Percentiles rank a stretch among this genome's conserved stretches.
phyloP scores from a whole-genome alignment of 2,329 filamentous ascomycete species.

The Endoconidiophora polonica region DNA sequence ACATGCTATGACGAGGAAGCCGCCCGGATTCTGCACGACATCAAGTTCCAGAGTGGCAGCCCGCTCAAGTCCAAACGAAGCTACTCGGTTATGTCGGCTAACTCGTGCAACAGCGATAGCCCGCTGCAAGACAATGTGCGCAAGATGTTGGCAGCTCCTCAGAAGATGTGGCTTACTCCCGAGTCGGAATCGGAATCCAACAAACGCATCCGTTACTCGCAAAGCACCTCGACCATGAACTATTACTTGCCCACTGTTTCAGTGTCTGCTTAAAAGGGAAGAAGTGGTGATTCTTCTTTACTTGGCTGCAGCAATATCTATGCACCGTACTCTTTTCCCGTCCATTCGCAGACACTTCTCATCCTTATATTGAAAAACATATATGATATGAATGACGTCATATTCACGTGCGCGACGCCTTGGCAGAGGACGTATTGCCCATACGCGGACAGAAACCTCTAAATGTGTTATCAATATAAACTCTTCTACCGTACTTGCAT shows the following conservation, averaged over 20 bases:
- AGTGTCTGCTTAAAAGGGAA: too few species aligned
- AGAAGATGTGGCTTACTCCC: conserved; percentile 20
- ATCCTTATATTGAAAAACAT: not conserved
- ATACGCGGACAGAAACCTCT: too few species aligned
- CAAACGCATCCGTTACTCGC: not conserved
- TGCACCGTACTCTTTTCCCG: not conserved
- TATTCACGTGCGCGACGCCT: too few species aligned
- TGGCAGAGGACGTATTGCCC: too few species aligned
- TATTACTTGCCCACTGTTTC: not conserved
- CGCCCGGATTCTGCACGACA: conserved; percentile 6
- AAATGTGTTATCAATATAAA: too few species aligned
- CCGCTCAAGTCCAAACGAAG: conserved; percentile 4
- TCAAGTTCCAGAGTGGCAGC: conserved; percentile 1
- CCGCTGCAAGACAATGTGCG: conserved; percentile 52
- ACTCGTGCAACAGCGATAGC: conserved; percentile 36
- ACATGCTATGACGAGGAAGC: conserved; percentile 1
- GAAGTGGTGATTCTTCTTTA: too few species aligned
- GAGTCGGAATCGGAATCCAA: conserved; percentile 15
- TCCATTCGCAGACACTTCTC: not conserved
- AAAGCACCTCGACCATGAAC: not conserved
- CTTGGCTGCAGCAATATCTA: too few species aligned
- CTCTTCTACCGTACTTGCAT: too few species aligned
- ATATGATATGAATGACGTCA: too few species aligned
- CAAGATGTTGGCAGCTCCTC: conserved; percentile 33
- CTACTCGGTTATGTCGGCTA: conserved; percentile 16